Conservation (phyloP, 73 alveolate genomes). For the Uronychia binucleata region DNA sequence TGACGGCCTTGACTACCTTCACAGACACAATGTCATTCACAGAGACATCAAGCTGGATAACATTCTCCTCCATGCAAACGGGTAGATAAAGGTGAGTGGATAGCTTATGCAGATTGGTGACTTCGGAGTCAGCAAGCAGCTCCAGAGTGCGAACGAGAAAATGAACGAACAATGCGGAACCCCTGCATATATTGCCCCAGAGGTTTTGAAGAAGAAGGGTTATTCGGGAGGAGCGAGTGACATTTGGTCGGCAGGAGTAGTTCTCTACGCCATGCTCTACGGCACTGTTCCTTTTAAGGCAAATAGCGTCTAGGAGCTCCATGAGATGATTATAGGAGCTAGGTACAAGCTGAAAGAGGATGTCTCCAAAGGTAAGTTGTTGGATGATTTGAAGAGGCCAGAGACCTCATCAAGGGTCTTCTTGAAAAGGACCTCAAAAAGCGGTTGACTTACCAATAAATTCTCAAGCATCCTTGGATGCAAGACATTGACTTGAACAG, state of each 20-base stretch:
- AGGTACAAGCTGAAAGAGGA: conserved; percentile 36
- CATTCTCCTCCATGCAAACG: not conserved
- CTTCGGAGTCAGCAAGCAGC: conserved; percentile 88
- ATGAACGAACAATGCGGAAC: conserved; percentile 88
- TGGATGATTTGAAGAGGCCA: conserved; percentile 29
- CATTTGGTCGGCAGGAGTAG: conserved; percentile 34
- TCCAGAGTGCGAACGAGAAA: conserved; percentile 56
- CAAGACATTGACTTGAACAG: conserved; percentile 18
- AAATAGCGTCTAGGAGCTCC: conserved; percentile 17
- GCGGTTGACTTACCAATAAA: conserved; percentile 11
- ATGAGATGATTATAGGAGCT: conserved; percentile 22
- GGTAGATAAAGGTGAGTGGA: not conserved
- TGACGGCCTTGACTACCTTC: conserved; percentile 73
- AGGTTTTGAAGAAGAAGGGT: conserved; percentile 74
- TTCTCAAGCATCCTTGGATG: conserved; percentile 34
- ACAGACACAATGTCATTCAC: conserved; percentile 28
- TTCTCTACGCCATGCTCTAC: conserved; percentile 14
- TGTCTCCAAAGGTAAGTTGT: conserved; percentile 20
- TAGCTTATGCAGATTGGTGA: conserved; percentile 81
- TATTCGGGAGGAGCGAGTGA: conserved; percentile 60
- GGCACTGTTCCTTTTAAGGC: conserved; percentile 36
- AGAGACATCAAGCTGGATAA: not conserved
- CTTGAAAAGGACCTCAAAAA: conserved; percentile 17
- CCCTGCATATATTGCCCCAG: conserved; percentile 89
- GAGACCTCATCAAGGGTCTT: conserved; percentile 25